A percentile compares a stretch with the other conserved stretches of the same genome.
These are phyloP conservation scores for Iberis amara DNA, from an alignment of 441 rosid genomes.

Conservation along the genomic window DNA sequence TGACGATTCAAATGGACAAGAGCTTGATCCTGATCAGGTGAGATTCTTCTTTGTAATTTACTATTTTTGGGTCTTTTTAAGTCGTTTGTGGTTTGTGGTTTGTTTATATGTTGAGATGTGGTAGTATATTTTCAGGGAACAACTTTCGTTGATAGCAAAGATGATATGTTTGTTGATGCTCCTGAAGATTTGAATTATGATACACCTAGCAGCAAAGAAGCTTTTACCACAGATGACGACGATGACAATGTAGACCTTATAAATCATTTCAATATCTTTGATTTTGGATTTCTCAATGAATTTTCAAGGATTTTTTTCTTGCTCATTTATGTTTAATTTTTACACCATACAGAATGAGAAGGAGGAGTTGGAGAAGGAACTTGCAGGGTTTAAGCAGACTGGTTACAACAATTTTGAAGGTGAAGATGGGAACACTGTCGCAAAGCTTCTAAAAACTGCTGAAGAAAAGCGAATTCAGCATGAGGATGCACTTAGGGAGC, in stretches of 20 bases:
- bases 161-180: slow-evolving; percentile 92
- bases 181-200: slow-evolving; percentile 56
- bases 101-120: background rate
- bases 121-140: slow-evolving; percentile 17
- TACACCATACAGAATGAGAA: slow-evolving; percentile 44
- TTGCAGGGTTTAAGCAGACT: slow-evolving; percentile 36
- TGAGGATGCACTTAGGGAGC: slow-evolving; percentile 43
- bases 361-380: slow-evolving; percentile 41
- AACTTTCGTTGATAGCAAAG: slow-evolving; percentile 46
- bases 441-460: slow-evolving; percentile 37
- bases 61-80: background rate
- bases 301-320: slow-evolving; percentile 7
- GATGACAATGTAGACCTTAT: slow-evolving; percentile 39
- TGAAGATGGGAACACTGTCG: slow-evolving; percentile 32
- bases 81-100: too few species aligned
- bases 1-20: slow-evolving; percentile 27
- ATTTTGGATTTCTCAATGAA: background rate
- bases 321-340: background rate
- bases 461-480: slow-evolving; percentile 39
- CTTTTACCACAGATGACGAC: slow-evolving; percentile 33
- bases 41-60: background rate
- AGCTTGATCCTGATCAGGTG: slow-evolving; percentile 41
- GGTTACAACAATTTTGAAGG: slow-evolving; percentile 25
- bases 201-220: slow-evolving; percentile 29
- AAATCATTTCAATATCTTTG: slow-evolving; percentile 42